Conservation (phyloP, 768 basidiomycete genomes). For the Sporobolomyces phaffii region DNA sequence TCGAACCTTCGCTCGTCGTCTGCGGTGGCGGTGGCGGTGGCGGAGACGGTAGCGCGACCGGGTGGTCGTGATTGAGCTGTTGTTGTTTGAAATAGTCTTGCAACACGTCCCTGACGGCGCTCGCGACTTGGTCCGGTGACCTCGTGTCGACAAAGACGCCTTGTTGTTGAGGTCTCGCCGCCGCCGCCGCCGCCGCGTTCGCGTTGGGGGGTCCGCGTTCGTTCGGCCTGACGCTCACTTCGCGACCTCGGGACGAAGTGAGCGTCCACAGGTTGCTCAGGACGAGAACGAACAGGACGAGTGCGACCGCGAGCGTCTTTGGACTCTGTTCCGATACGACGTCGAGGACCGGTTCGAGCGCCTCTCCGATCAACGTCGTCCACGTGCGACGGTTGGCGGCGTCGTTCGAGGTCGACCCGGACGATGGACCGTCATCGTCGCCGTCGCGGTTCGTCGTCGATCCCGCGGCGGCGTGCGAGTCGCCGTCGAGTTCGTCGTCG, state of each 20-base stretch:
- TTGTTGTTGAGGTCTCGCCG: background rate
- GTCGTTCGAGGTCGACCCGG: conserved; percentile 6
- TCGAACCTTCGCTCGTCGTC: background rate
- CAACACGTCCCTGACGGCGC: conserved; percentile 40
- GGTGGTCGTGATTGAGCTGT: background rate
- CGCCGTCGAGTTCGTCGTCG: background rate
- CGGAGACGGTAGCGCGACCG: background rate
- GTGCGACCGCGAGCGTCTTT: conserved; percentile 60
- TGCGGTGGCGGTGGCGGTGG: background rate
- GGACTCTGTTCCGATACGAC: conserved; percentile 22
- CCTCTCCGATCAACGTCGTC: conserved; percentile 12
- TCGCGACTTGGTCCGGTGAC: conserved; percentile 33
- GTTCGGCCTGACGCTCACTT: conserved; percentile 5
- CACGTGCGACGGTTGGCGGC: background rate
- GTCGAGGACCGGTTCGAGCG: conserved; percentile 37
- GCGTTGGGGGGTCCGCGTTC: background rate
- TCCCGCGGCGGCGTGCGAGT: background rate
- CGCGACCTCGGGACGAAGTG: conserved; percentile 13
- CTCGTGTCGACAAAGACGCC: background rate
- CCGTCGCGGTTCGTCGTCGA: background rate
- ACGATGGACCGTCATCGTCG: background rate
- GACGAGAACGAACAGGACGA: conserved; percentile 66
- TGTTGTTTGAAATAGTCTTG: conserved; percentile 38
- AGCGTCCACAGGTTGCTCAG: conserved; percentile 75
- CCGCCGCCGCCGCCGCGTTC: background rate